Percentiles rank a stretch among this genome's conserved stretches.
These are phyloP conservation scores for Aspergillus mulundensis DNA, from an alignment of 495 filamentous ascomycete species.

Conservation along the genomic window DNA sequence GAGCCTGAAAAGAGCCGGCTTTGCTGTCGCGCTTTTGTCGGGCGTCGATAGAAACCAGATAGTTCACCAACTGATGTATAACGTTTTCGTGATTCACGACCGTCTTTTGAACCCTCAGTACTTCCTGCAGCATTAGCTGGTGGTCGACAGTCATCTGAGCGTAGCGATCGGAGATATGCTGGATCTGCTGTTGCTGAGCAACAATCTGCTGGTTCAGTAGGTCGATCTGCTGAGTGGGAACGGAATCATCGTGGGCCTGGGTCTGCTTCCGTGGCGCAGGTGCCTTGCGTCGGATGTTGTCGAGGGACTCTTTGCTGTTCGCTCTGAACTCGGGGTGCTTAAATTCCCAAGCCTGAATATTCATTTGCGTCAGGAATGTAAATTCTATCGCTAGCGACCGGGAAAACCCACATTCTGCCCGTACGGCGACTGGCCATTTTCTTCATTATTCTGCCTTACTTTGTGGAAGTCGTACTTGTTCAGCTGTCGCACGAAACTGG, in stretches of 20 bases:
- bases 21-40: conserved; percentile 61
- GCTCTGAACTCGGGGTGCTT: conserved; percentile 95
- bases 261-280: conserved; percentile 82
- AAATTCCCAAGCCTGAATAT: conserved; percentile 85
- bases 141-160: conserved; percentile 82
- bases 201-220: conserved; percentile 81
- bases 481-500: conserved; percentile 95
- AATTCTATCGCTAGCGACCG: background rate
- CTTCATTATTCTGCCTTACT: conserved; percentile 93
- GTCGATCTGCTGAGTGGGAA: conserved; percentile 83
- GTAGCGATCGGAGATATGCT: conserved; percentile 78
- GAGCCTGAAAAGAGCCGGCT: conserved; percentile 43
- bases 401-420: conserved; percentile 70
- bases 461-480: conserved; percentile 99
- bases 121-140: conserved; percentile 79
- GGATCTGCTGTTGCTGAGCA: conserved; percentile 88
- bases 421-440: conserved; percentile 85
- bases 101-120: conserved; percentile 83
- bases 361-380: conserved; percentile 10
- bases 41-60: conserved; percentile 61
- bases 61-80: conserved; percentile 71
- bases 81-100: conserved; percentile 78
- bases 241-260: conserved; percentile 62
- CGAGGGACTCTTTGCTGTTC: conserved; percentile 92
- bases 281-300: conserved; percentile 95